Conservation (phyloP, 768 basidiomycete species). For the Hericium alpestre region DNA sequence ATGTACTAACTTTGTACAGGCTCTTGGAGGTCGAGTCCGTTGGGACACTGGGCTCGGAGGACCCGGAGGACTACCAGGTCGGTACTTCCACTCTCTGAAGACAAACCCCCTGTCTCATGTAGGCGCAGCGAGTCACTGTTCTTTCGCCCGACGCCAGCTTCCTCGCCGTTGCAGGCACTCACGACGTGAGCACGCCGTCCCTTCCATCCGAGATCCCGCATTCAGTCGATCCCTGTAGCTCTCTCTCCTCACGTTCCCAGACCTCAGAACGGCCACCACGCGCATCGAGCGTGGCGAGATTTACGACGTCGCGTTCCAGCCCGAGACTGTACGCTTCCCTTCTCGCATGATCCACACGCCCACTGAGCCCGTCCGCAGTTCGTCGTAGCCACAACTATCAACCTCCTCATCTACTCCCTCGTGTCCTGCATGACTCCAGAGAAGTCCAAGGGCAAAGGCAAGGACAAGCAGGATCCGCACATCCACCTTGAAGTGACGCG, state of each 20-base stretch:
- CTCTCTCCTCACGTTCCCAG: constrained; percentile 16
- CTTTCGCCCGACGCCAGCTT: constrained; percentile 60
- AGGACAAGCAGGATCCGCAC: constrained; percentile 26
- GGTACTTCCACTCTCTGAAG: constrained; percentile 7
- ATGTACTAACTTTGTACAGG: constrained; percentile 26
- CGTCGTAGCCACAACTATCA: constrained; percentile 53
- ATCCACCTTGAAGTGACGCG: constrained; percentile 6
- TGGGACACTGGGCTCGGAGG: constrained; percentile 51
- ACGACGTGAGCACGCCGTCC: constrained; percentile 39
- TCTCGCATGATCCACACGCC: not conserved
- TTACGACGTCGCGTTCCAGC: constrained; percentile 76
- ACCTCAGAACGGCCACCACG: constrained; percentile 36
- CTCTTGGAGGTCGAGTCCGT: constrained; percentile 39
- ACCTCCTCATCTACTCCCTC: constrained; percentile 57
- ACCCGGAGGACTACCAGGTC: constrained; percentile 80
- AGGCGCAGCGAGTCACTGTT: constrained; percentile 73
- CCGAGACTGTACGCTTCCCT: constrained; percentile 38
- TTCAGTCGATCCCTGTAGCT: constrained; percentile 10
- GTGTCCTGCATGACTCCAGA: constrained; percentile 4
- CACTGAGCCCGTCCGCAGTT: constrained; percentile 30
- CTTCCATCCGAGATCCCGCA: not conserved
- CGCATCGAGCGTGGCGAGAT: constrained; percentile 62
- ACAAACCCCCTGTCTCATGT: constrained; percentile 3
- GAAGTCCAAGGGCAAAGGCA: constrained; percentile 29
- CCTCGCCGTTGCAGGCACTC: constrained; percentile 63